Evolutionary conservation across 495 filamentous ascomycete genomes (phyloP).

Genomic region (Immersiella caudata): DNA sequence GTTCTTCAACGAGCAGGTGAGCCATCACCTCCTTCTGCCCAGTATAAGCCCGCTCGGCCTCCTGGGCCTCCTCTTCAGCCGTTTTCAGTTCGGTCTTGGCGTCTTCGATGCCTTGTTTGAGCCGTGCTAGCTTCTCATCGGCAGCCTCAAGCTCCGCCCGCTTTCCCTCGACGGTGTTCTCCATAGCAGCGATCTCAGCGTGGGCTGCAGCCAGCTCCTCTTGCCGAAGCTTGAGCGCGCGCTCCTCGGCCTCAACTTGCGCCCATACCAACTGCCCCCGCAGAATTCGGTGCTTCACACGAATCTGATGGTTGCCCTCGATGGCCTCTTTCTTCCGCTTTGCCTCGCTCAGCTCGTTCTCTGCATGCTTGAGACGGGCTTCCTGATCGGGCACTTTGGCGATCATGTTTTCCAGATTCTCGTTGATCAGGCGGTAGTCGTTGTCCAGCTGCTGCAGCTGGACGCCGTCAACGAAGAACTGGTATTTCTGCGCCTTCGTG

Average conservation of each 20-base stretch:
- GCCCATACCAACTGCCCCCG: constrained; percentile 70
- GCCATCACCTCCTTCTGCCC: constrained; percentile 30
- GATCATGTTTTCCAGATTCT: constrained; percentile 51
- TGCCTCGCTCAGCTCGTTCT: constrained; percentile 43
- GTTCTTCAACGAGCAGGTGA: constrained; percentile 47
- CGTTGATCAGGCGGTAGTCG: constrained; percentile 79
- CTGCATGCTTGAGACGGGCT: constrained; percentile 65
- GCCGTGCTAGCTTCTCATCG: constrained; percentile 35
- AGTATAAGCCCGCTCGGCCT: constrained; percentile 43
- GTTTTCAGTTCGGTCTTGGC: constrained; percentile 37
- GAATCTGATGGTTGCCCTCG: constrained; percentile 59
- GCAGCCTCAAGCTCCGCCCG: constrained; percentile 31
- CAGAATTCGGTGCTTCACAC: constrained; percentile 54
- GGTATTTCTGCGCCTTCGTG: constrained; percentile 83
- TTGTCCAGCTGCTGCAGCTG: constrained; percentile 90
- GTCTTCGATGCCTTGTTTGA: constrained; percentile 27
- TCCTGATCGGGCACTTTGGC: constrained; percentile 50
- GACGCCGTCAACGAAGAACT: constrained; percentile 94
- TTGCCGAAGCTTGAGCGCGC: constrained; percentile 34
- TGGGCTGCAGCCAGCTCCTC: constrained; percentile 38
- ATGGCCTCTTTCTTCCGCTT: constrained; percentile 55
- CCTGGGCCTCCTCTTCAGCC: constrained; percentile 42
- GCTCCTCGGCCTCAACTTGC: constrained; percentile 59
- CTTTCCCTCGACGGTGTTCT: constrained; percentile 34
- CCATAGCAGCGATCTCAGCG: constrained; percentile 32